Evolutionary conservation across 1,284 basidiomycete species (phyloP).

Genomic region (Fomitiporia mediterranea): DNA sequence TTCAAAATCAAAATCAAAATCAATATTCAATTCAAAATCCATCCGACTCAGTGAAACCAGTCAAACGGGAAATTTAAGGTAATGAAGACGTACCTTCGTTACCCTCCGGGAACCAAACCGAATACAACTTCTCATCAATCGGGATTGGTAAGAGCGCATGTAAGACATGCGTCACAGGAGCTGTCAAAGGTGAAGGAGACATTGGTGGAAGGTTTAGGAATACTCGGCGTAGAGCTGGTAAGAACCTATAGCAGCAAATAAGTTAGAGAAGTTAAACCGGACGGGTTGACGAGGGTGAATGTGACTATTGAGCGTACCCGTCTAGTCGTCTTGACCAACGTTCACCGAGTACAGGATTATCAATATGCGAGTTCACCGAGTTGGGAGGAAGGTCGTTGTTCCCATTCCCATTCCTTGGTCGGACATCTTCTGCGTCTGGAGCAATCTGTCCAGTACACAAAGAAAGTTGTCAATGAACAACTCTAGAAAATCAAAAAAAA

Average conservation of each 20-base stretch:
- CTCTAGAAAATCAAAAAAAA: conserved; percentile 1
- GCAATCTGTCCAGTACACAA: conserved; percentile 39
- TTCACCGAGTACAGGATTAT: conserved; percentile 25
- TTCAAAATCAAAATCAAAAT: neutral
- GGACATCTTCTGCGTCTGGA: conserved; percentile 20
- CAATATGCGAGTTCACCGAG: too few species aligned
- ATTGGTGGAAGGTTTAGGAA: conserved; percentile 59
- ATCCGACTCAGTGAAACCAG: too few species aligned
- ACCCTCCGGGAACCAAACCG: conserved; percentile 43
- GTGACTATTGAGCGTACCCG: conserved; percentile 39
- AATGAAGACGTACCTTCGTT: neutral
- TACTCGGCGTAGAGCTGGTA: conserved; percentile 54
- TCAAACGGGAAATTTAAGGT: too few species aligned
- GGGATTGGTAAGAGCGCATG: conserved; percentile 72
- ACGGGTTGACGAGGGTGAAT: neutral
- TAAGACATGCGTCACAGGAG: conserved; percentile 70
- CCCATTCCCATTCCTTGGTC: neutral
- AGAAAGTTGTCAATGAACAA: conserved; percentile 26
- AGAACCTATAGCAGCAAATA: conserved; percentile 36
- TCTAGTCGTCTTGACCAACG: conserved; percentile 45
- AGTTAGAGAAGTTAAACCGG: neutral
- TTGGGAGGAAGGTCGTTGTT: neutral
- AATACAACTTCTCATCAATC: conserved; percentile 47
- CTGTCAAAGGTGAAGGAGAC: conserved; percentile 54
- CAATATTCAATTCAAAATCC: neutral